Base-by-base conservation (phyloP, 768 basidiomycete species). In the Mycena alexandri region DNA sequence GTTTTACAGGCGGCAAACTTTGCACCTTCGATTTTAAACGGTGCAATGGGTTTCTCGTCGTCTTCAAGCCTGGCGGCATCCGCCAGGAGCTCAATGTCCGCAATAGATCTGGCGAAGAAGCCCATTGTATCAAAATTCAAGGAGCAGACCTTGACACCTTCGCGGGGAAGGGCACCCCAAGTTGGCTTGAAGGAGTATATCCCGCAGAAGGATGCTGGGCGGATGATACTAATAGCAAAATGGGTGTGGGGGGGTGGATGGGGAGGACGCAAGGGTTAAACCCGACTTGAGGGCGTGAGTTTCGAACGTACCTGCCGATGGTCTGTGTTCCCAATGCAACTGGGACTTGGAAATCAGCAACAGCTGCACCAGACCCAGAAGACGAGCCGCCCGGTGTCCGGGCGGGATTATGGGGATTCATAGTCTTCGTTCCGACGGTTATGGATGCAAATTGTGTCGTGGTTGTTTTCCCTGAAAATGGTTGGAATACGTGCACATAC, bases 331-430 rank as follows among this genome's bases (percentile, higher is more conserved):
- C 71, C 2, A 72, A 60, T 25, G 68, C 61, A 29, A 72, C n/a
- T 6, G 71, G 71, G 1, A 70, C 68, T 41, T 71, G 65, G 58
- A 72, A 51, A 69, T 69, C 52, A 22, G 34, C 72, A 71, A 69
- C 50, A 44, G 69, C 56, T 69, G 73, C 71, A 56, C 61, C 70
- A 46, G 74, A 65, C 53, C 70, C 67, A 5, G 70, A 69, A 38
- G 71, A 72, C 10, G 71, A 72, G 5, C 71, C 71, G 22, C 71
- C 71, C 25, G 71, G 71, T 7, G 71, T 72, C 1, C 68, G 65
- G 17, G 46, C 10, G 11, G 29, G 43, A 36, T 65, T n/a, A 42
- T 72, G 71, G 8, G 71, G 68, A 53, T 72, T 72, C 17, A 47
- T 52, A 11, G 68, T 72, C 33, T 66, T 70, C 1, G 71, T 50